These are phyloP conservation scores for Tricholoma hemisulphureum DNA, from an alignment of 768 basidiomycete genomes.

Conservation along the genomic window DNA sequence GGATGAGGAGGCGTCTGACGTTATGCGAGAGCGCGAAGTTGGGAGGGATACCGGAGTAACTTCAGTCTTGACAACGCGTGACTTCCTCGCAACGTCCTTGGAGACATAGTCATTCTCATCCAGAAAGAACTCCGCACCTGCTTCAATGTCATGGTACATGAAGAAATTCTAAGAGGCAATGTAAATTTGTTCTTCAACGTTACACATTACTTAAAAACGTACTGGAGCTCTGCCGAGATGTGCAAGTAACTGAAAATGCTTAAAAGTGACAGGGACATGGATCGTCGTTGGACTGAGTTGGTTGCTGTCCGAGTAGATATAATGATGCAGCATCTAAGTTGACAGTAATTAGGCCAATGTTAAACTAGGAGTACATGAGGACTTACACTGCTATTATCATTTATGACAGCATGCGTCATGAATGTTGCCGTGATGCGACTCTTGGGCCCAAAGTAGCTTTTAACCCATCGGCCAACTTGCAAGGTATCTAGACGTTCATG, in stretches of 20 bases:
- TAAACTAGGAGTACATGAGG: neutral
- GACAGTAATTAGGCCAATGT: neutral
- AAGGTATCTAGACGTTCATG: conserved; percentile 44
- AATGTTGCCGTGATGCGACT: conserved; percentile 64
- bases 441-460: conserved; percentile 51
- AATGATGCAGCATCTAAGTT: conserved; percentile 48
- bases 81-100: conserved; percentile 24
- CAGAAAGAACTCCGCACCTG: conserved; percentile 65
- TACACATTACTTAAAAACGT: conserved; percentile 25
- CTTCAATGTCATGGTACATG: conserved; percentile 61
- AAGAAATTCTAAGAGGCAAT: conserved; percentile 41
- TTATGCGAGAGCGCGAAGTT: conserved; percentile 19
- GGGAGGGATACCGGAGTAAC: conserved; percentile 28
- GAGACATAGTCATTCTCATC: conserved; percentile 68
- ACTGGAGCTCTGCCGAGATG: conserved; percentile 62
- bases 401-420: conserved; percentile 72
- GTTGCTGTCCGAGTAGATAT: conserved; percentile 27
- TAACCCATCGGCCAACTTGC: conserved; percentile 61
- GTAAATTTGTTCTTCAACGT: neutral
- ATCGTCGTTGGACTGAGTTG: conserved; percentile 21
- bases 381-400: conserved; percentile 51
- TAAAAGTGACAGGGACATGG: conserved; percentile 68
- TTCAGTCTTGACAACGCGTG: conserved; percentile 43
- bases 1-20: conserved; percentile 20
- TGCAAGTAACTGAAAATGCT: conserved; percentile 75